Base-by-base conservation (phyloP, 371 early-diverging fungal species). In the Apophysomyces ossiformis region DNA sequence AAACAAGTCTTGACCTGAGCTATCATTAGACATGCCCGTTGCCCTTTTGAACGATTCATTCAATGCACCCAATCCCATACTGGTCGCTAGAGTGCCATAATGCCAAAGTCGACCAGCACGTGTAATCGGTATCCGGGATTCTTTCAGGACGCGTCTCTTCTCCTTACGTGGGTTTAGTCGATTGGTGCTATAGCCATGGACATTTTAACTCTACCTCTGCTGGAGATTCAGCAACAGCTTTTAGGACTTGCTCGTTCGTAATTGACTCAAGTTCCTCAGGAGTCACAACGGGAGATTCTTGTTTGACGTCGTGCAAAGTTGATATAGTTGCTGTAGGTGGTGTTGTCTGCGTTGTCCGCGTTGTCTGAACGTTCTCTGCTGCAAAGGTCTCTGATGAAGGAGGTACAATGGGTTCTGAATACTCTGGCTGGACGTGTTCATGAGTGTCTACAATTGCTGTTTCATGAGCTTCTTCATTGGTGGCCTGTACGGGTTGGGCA, bases 51-150 rank as follows among this genome's bases (percentile, higher is more conserved):
- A 69, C 0, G 92, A 85, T 60, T 95, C 94, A 57, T 86, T 78
- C 18, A 90, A 68, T 0, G 93, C 91, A 11, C 95, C 95, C 5
- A 90, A 68, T 0, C 93, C 93, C 64, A 95, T 69, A 0, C 92
- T 87, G 0, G 90, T 89, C 0, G 90, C 93, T 16, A 95, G 68
- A 70, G 89, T 79, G 41, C 90, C 89, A 61, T 90, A 92, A 37
- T 90, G 90, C 74, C 85, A 85, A 11, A 92, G 68, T 43, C 92
- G 78, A 37, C 89, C 73, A 11, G 85, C 72, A 7, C 89, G 82
- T 7, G 89, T 82, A 2, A 89, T 85, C 7, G 92, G 92, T 71
- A 92, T 87, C 37, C 82, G 71, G 0, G 90, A 84, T 57, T 80
- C 87, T 50, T 85, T 86, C 9, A 89, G 65, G 21, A 64, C 67